A percentile compares a stretch with the other conserved stretches of the same genome.
Conservation (phyloP, 2,329 filamentous ascomycete species). For the Aspergillus puulaauensis region DNA sequence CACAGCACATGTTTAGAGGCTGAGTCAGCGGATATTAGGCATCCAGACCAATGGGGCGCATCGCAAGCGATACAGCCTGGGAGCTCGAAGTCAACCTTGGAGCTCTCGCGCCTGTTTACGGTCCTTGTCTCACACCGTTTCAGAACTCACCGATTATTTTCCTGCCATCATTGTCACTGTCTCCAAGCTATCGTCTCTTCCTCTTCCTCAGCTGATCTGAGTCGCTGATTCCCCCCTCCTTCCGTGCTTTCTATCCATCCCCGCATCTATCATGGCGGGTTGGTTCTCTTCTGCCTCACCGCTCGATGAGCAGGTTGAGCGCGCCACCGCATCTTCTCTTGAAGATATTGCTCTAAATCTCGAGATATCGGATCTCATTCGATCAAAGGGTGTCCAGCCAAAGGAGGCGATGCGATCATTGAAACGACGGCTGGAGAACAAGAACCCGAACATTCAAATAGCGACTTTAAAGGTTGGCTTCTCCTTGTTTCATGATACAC, state of each 20-base stretch:
- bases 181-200: background rate
- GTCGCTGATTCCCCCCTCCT: background rate
- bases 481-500: background rate
- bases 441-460: conserved; percentile 95
- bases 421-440: conserved; percentile 91
- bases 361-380: conserved; percentile 95
- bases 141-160: background rate
- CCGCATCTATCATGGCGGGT: conserved; percentile 72
- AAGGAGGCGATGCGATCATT: conserved; percentile 98
- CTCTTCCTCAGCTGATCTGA: background rate
- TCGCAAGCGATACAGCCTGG: background rate
- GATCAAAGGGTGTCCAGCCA: conserved; percentile 94
- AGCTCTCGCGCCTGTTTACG: conserved; percentile 9
- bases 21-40: conserved; percentile 14
- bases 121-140: background rate
- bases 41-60: conserved; percentile 9
- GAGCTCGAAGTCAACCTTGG: conserved; percentile 10
- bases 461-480: conserved; percentile 79
- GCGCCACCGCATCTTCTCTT: conserved; percentile 88
- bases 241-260: conserved; percentile 3
- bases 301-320: conserved; percentile 95
- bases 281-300: conserved; percentile 94
- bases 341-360: conserved; percentile 97
- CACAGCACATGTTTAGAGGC: conserved; percentile 3
- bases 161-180: background rate